Evolutionary conservation across 2,329 filamentous ascomycete species (phyloP), one percentile per base, ranked within the genome.

Genomic region (Beauveria brongniartii): DNA sequence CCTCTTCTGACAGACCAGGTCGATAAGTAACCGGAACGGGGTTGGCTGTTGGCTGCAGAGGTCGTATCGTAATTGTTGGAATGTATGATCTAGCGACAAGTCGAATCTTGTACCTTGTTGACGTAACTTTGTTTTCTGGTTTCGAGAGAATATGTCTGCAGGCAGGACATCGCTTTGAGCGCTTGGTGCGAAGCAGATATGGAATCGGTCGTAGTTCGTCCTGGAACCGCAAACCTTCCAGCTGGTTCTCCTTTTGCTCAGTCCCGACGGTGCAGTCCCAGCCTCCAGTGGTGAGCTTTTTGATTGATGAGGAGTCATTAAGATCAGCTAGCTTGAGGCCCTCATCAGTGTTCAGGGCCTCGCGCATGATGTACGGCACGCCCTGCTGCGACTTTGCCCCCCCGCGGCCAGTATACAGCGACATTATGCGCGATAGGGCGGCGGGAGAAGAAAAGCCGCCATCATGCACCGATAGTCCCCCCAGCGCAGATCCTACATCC

Each of bases 101-200:
- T 59, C 91, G 89, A 73, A 99, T 97, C 69, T 93, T 90, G 82
- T 94, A 97, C 34, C 92, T 88, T 7, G 90, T 94, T 57, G 89
- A 93, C 52, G 86, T 85, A 37, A 96, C 87, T 74, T 97, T 99
- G 62, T 87, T 84, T 74, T 99, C 94, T 16, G 93, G 94, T 72
- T 96, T 95, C 63, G 91, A 90, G 67, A 99, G 88, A 70, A 97
- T 97, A 76, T 97, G 93, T 14, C 94, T 88, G 75, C 94, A 99
- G 12, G 88, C 83, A 55, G 91, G 89, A 74, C 94, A 99, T 51
- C 94, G 90, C 76, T 97, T 97, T 22, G 91, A 92, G 43, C 93
- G 89, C 71, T 97, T 97, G 0, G 93, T 96, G 61, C 91, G 88
- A 16, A 99, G 84, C 2, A 95, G 82, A 18, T 90, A 88, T 0